Evolutionary conservation across 2,329 filamentous ascomycete genomes (phyloP), one percentile per base, ranked within the genome.

Genomic region (Scedosporium apiospermum): DNA sequence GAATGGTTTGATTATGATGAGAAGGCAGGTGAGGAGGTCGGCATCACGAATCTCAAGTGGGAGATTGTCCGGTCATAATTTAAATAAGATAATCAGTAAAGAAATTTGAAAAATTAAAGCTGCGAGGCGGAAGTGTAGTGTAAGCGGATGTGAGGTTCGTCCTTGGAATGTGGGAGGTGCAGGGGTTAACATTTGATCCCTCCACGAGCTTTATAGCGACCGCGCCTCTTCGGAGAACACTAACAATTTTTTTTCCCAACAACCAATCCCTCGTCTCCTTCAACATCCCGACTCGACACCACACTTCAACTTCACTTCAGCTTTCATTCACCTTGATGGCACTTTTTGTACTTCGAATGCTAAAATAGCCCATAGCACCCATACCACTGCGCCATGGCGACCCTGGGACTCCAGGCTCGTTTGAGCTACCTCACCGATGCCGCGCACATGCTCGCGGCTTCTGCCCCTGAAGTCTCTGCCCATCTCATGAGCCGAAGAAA

Each of bases 1-100:
- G 95, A 99, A 69, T 99, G 95, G 95, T 99, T 89, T 74, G 93
- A 98, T 69, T 99, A 98, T 70, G 93, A 98, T 68, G 93, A 98
- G 76, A 97, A 98, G 79, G 83, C 90, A 0, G 83, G 88, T 0
- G 91, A 96, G 59, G 93, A 98, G 74, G 93, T 97, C 57, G 95
- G 90, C 74, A 92, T 97, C 73, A 93, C 91, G 72, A 90, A 95
- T 34, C 75, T 96, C 62, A 90, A 85, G 65, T 99, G 92, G 91
- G 88, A 92, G 67, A 89, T 99, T 67, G 82, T 84, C 66, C 82
- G 91, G 67, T 84, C 86, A 42, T 95, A 78, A 74, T 38, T 34
- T 23, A 41, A 34, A 38, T 23, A 58, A 9, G 10, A 16, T 38
- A 38, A 21, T 12, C 34, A 38, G 23, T 34, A n/a, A n/a, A 41